Percentiles rank a stretch among this genome's conserved stretches.
These are phyloP conservation scores for Xylaria sp. DNA, from an alignment of 2,329 filamentous ascomycete species.

Conservation along the genomic window DNA sequence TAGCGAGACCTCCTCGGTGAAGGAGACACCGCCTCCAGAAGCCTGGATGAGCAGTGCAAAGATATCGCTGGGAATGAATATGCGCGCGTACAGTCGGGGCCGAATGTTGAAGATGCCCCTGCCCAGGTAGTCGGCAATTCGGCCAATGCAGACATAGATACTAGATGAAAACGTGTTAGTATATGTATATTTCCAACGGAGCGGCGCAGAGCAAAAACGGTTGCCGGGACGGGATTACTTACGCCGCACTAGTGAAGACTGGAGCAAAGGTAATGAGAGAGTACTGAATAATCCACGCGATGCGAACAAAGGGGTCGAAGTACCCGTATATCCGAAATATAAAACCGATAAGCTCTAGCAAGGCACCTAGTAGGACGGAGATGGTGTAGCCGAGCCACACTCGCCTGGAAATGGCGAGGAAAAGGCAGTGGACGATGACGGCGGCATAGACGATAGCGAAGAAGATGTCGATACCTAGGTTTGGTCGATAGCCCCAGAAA, in stretches of 20 bases:
- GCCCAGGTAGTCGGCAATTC: conserved; percentile 28
- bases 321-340: conserved; percentile 18
- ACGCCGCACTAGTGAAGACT: conserved; percentile 27
- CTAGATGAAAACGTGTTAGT: conserved; percentile 8
- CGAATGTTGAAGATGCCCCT: conserved; percentile 28
- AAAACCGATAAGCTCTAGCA: conserved; percentile 24
- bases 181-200: background rate
- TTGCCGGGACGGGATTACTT: no score
- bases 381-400: conserved; percentile 25
- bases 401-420: conserved; percentile 3
- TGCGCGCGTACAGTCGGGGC: conserved; percentile 23
- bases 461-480: conserved; percentile 28
- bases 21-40: conserved; percentile 19
- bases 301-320: conserved; percentile 14
- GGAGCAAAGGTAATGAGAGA: conserved; percentile 23
- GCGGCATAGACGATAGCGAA: conserved; percentile 22
- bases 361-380: conserved; percentile 14
- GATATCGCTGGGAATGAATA: conserved; percentile 25
- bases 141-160: conserved; percentile 27
- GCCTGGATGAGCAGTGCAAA: conserved; percentile 25
- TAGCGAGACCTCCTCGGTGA: background rate
- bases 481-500: conserved; percentile 28
- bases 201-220: background rate
- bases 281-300: conserved; percentile 26
- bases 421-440: conserved; percentile 10